These are phyloP conservation scores for Gloeostereum incarnatum DNA, from an alignment of 768 basidiomycete species.

Conservation along the genomic window DNA sequence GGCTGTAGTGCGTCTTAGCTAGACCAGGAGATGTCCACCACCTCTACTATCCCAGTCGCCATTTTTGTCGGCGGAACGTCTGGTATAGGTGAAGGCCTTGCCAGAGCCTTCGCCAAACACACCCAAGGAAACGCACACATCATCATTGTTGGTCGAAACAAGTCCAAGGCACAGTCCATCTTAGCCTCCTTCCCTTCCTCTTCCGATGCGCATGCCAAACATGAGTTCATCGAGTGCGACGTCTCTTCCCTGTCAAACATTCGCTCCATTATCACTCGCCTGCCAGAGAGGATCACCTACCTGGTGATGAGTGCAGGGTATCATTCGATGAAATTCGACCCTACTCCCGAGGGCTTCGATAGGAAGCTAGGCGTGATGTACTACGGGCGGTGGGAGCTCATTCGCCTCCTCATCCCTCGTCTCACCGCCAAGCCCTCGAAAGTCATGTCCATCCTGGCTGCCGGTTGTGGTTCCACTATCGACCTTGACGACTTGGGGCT, in stretches of 20 bases:
- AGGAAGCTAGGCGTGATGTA: conserved; percentile 20
- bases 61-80: conserved; percentile 17
- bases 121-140: conserved; percentile 29
- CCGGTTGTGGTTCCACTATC: conserved; percentile 14
- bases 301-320: conserved; percentile 19
- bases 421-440: conserved; percentile 20
- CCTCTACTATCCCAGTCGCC: conserved; percentile 14
- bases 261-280: conserved; percentile 14
- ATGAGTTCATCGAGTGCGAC: conserved; percentile 29
- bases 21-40: too few species aligned
- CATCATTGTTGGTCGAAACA: conserved; percentile 28
- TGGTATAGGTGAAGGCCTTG: conserved; percentile 23
- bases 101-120: conserved; percentile 23
- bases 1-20: too few species aligned
- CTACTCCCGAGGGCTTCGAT: conserved; percentile 25
- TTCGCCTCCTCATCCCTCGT: conserved; percentile 18
- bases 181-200: conserved; percentile 21
- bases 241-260: conserved; percentile 25
- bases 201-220: conserved; percentile 8
- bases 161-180: conserved; percentile 19
- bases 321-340: conserved; percentile 15
- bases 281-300: conserved; percentile 21
- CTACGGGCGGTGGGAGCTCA: conserved; percentile 24
- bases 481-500: conserved; percentile 20
- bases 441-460: conserved; percentile 19